Evolutionary conservation across 2,329 filamentous ascomycete genomes (phyloP), one percentile per base, ranked within the genome.

Genomic region (Neocucurbitaria cava): DNA sequence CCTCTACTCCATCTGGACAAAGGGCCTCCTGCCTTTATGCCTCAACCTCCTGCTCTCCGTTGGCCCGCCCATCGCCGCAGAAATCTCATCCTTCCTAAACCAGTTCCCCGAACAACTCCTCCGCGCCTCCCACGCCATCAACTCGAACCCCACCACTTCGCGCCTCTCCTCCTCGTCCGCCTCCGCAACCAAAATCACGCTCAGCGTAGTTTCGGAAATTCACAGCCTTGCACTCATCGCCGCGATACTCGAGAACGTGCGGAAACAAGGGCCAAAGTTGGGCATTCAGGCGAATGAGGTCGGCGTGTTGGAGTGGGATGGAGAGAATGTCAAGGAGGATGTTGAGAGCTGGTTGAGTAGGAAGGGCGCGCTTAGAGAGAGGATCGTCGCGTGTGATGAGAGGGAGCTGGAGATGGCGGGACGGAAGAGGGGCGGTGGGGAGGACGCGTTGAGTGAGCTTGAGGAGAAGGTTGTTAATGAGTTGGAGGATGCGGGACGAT

Each of bases 1-100:
- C 23, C 87, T 96, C 69, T 96, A 96, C 78, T 85, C 85, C 47
- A 93, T 98, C 68, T 99, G 95, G 95, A 87, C 87, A 18, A 89
- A 91, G 62, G 95, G 92, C 1, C 85, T 98, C 52, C 81, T 99
- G 3, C 95, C 95, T 0, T 80, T 99, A 17, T 89, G 94, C 56
- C 83, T 99, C 40, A 98, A 98, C 73, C 82, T 99, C 24, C 84
- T 99, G 18, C 87, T 89, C 54, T 87, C 90, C 10, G 86, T 99
- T 17, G 92, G 92, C 10, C 84, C 87, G 1, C 89, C 91, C 1
- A 87, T 96, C 42, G 93, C 92, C 0, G 86, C 89, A 0, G 95
- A 99, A 74, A 86, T 98, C 5, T 86, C 90, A 0, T 88, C 88
- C 53, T 96, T 98, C 71, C 82, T 99, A 24, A 96, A 96, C 70